Conservation (phyloP, 495 filamentous ascomycete species). For the Venustampulla echinocandica region DNA sequence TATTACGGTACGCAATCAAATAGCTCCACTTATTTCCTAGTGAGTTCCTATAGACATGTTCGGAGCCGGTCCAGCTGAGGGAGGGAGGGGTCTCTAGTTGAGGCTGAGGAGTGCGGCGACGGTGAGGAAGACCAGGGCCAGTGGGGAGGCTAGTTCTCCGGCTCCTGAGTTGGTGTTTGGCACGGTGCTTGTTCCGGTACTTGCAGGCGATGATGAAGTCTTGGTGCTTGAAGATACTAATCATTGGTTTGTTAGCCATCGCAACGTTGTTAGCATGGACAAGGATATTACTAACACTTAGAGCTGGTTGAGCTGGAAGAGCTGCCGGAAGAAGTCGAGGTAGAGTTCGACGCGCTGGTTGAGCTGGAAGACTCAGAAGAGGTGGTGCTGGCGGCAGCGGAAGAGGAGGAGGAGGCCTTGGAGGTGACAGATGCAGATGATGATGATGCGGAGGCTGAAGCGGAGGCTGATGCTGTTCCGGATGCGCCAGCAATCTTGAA, state of each 20-base stretch:
- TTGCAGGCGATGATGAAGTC: background rate
- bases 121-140: slow-evolving; percentile 17
- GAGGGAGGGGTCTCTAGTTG: slow-evolving; percentile 9
- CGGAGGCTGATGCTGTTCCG: background rate
- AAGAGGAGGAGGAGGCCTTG: background rate
- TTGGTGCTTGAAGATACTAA: background rate
- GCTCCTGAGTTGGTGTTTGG: slow-evolving; percentile 7
- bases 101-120: slow-evolving; percentile 12
- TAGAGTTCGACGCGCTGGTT: background rate
- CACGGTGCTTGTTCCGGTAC: background rate
- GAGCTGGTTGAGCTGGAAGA: background rate
- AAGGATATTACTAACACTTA: background rate
- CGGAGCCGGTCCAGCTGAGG: no score
- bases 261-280: no score
- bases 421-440: slow-evolving; percentile 1
- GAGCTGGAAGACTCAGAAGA: background rate
- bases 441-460: slow-evolving; percentile 1
- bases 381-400: background rate
- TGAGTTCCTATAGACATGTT: no score
- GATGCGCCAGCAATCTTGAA: slow-evolving; percentile 9
- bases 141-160: slow-evolving; percentile 4
- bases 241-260: no score
- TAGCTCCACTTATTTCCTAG: no score
- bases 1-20: no score
- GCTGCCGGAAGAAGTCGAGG: background rate